These are phyloP conservation scores for Metschnikowia peoriensis DNA, from an alignment of 805 yeast genomes.

Conservation along the genomic window DNA sequence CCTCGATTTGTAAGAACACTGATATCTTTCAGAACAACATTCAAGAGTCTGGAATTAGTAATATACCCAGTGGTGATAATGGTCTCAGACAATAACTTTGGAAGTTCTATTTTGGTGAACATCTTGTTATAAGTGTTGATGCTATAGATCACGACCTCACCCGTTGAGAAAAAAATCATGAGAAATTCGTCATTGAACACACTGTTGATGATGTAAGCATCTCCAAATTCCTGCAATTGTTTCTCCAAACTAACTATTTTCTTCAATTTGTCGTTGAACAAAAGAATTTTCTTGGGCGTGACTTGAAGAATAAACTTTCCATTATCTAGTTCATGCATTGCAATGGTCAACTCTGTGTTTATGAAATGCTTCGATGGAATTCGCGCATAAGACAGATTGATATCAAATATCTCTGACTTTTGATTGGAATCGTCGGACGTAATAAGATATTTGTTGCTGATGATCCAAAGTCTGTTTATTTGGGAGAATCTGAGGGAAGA, in stretches of 20 bases:
- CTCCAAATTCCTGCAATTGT: constrained; percentile 29
- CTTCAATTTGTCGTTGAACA: constrained; percentile 61
- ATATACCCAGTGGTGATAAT: constrained; percentile 72
- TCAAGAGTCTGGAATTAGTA: constrained; percentile 48
- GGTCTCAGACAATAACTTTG: constrained; percentile 41
- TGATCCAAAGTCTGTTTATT: constrained; percentile 74
- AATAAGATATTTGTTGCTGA: constrained; percentile 59
- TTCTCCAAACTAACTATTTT: constrained; percentile 48
- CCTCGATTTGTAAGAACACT: constrained; percentile 27
- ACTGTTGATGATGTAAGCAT: constrained; percentile 63
- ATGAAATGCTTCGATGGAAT: constrained; percentile 62
- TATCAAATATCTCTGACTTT: constrained; percentile 67
- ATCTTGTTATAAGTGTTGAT: constrained; percentile 39
- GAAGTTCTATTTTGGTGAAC: constrained; percentile 35
- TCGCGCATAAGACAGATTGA: constrained; percentile 59
- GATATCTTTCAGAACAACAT: constrained; percentile 36
- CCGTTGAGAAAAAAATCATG: constrained; percentile 62
- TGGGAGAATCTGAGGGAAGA: constrained; percentile 71
- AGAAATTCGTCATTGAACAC: constrained; percentile 61
- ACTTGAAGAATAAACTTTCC: constrained; percentile 70
- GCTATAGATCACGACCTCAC: constrained; percentile 60
- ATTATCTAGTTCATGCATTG: constrained; percentile 57
- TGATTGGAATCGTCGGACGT: constrained; percentile 66
- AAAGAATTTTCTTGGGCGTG: constrained; percentile 59
- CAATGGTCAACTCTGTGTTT: constrained; percentile 61